These are phyloP conservation scores for Metschnikowia cubensis DNA, from an alignment of 805 yeast species.

Conservation along the genomic window DNA sequence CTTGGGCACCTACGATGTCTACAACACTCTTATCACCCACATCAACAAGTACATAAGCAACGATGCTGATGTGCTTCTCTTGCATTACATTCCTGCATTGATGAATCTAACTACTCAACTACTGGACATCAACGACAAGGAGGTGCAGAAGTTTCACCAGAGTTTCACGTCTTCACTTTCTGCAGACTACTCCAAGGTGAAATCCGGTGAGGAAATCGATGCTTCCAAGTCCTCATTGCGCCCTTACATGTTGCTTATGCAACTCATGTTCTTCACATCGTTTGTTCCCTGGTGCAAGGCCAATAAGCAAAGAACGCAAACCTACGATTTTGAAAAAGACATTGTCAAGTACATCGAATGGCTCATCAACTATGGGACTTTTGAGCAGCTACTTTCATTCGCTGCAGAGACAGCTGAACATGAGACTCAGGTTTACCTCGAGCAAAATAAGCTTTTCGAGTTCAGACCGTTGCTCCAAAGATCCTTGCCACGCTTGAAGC, in stretches of 20 bases:
- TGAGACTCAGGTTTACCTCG: slow-evolving; percentile 31
- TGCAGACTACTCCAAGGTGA: slow-evolving; percentile 23
- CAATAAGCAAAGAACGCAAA: slow-evolving; percentile 34
- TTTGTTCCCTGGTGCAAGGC: slow-evolving; percentile 68
- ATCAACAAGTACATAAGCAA: slow-evolving; percentile 39
- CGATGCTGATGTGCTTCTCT: slow-evolving; percentile 58
- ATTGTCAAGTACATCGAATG: slow-evolving; percentile 58
- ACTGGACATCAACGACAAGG: slow-evolving; percentile 36
- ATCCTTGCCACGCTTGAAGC: slow-evolving; percentile 55
- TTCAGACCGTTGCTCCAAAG: slow-evolving; percentile 63
- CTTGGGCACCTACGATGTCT: slow-evolving; percentile 29
- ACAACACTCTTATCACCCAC: slow-evolving; percentile 41
- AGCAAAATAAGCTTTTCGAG: slow-evolving; percentile 54
- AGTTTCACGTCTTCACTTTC: slow-evolving; percentile 34
- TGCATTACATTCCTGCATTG: slow-evolving; percentile 64
- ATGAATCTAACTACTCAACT: slow-evolving; percentile 43
- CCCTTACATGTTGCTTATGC: slow-evolving; percentile 41
- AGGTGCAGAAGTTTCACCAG: slow-evolving; percentile 33
- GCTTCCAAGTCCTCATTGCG: slow-evolving; percentile 29
- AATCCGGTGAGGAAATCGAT: slow-evolving; percentile 25
- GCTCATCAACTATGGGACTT: slow-evolving; percentile 61
- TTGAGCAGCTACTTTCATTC: slow-evolving; percentile 61
- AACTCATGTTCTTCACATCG: slow-evolving; percentile 49
- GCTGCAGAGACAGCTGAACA: slow-evolving; percentile 53
- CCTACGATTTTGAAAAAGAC: slow-evolving; percentile 51